phyloP scores from a whole-genome alignment of 768 basidiomycete species.

The Lactarius hatsudake region DNA sequence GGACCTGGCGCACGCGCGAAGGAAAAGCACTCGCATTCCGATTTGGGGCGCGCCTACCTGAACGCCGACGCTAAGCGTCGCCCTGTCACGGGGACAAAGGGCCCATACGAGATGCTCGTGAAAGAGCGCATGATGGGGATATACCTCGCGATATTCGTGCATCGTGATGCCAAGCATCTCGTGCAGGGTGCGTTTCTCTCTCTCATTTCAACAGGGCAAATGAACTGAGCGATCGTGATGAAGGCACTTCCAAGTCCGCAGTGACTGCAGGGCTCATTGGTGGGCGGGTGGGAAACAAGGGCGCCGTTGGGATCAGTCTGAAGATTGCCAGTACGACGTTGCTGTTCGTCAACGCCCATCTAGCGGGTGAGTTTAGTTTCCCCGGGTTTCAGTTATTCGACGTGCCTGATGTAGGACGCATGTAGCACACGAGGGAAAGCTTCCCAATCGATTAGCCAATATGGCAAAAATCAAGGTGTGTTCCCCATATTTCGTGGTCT shows the following conservation, averaged over 20 bases:
- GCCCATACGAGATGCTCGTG: conserved; percentile 78
- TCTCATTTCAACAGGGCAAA: neutral
- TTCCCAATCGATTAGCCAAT: conserved; percentile 80
- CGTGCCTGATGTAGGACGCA: neutral
- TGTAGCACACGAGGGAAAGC: conserved; percentile 71
- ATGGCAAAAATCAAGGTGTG: conserved; percentile 82
- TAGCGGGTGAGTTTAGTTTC: conserved; percentile 57
- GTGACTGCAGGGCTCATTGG: conserved; percentile 90
- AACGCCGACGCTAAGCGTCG: conserved; percentile 45
- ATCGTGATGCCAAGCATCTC: conserved; percentile 62
- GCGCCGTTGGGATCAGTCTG: conserved; percentile 87
- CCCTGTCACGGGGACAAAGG: conserved; percentile 46
- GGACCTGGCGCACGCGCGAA: conserved; percentile 34
- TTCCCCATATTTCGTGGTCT: neutral
- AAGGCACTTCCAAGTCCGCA: conserved; percentile 73
- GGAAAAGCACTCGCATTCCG: conserved; percentile 37
- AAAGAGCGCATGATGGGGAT: conserved; percentile 94
- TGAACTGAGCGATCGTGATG: conserved; percentile 16
- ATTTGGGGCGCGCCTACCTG: conserved; percentile 23
- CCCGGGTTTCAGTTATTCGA: neutral
- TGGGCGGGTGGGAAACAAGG: conserved; percentile 89
- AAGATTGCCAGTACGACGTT: conserved; percentile 80
- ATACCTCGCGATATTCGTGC: conserved; percentile 72
- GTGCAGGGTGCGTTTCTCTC: conserved; percentile 50
- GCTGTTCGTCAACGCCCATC: conserved; percentile 87